A percentile compares a stretch with the other conserved stretches of the same genome.
Evolutionary conservation across 495 filamentous ascomycete genomes (phyloP).

Genomic region (Tuber borchii): DNA sequence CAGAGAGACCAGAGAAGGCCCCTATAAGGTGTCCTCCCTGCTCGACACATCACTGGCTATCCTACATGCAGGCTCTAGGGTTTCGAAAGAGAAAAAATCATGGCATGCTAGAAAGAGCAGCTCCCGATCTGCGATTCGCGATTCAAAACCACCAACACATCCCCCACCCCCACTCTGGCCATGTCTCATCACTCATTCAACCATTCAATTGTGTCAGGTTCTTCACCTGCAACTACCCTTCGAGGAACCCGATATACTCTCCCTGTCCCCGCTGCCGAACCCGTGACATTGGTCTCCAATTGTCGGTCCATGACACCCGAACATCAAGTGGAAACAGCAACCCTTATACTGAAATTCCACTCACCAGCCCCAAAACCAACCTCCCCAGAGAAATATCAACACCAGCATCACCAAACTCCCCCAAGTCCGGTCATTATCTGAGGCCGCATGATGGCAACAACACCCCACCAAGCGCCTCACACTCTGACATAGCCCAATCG

Average conservation of each 20-base stretch:
- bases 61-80: constrained; percentile 65
- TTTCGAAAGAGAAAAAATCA: constrained; percentile 69
- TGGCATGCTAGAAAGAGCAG: constrained; percentile 40
- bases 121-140: constrained; percentile 41
- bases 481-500: constrained; percentile 39
- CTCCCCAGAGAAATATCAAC: constrained; percentile 54
- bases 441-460: constrained; percentile 37
- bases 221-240: constrained; percentile 42
- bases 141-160: constrained; percentile 41
- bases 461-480: constrained; percentile 36
- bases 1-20: constrained; percentile 42
- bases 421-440: constrained; percentile 50
- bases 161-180: constrained; percentile 55
- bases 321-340: constrained; percentile 41
- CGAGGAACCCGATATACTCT: constrained; percentile 40
- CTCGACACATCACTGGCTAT: constrained; percentile 38
- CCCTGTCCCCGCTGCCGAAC: constrained; percentile 42
- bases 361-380: constrained; percentile 52
- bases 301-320: constrained; percentile 45
- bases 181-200: constrained; percentile 56
- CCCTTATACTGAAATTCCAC: constrained; percentile 41
- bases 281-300: constrained; percentile 42
- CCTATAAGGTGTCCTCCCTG: constrained; percentile 36
- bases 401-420: constrained; percentile 63
- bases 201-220: constrained; percentile 43